Conservation (phyloP, 345 rosid species). For the Salix suchowensis region DNA sequence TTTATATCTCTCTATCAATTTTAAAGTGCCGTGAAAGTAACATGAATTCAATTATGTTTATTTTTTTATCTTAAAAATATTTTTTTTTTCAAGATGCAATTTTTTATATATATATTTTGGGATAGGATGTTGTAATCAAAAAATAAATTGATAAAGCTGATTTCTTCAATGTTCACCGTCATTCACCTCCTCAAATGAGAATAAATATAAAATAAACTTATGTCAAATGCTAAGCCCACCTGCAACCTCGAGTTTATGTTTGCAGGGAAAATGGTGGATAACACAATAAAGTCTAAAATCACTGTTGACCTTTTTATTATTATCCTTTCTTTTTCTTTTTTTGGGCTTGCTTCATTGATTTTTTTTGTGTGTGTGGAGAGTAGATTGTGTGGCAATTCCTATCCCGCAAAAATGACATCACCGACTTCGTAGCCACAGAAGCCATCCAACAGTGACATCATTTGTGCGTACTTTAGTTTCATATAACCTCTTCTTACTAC, state of each 20-base stretch:
- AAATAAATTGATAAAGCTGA: too few relatives aligned
- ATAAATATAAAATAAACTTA: too few relatives aligned
- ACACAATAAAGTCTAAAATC: neutral
- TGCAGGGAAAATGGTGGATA: too few relatives aligned
- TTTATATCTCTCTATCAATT: neutral
- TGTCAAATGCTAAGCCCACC: too few relatives aligned
- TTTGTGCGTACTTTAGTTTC: conserved; percentile 27
- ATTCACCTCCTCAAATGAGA: too few relatives aligned
- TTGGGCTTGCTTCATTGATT: neutral
- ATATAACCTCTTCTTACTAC: neutral
- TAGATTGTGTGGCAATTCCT: conserved; percentile 9
- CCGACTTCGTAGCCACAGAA: conserved; percentile 34
- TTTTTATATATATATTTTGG: too few relatives aligned
- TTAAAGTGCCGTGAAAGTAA: neutral
- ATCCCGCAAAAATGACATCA: neutral
- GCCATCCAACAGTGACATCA: neutral
- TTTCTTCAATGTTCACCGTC: too few relatives aligned
- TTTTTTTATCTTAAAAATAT: too few relatives aligned
- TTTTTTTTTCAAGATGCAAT: too few relatives aligned
- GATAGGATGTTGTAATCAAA: too few relatives aligned
- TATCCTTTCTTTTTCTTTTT: neutral
- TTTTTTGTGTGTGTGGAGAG: neutral
- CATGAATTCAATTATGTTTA: neutral
- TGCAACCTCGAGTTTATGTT: too few relatives aligned
- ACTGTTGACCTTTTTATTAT: too few relatives aligned